phyloP scores from a whole-genome alignment of 2,329 filamentous ascomycete genomes.

The Colletotrichum siamense region DNA sequence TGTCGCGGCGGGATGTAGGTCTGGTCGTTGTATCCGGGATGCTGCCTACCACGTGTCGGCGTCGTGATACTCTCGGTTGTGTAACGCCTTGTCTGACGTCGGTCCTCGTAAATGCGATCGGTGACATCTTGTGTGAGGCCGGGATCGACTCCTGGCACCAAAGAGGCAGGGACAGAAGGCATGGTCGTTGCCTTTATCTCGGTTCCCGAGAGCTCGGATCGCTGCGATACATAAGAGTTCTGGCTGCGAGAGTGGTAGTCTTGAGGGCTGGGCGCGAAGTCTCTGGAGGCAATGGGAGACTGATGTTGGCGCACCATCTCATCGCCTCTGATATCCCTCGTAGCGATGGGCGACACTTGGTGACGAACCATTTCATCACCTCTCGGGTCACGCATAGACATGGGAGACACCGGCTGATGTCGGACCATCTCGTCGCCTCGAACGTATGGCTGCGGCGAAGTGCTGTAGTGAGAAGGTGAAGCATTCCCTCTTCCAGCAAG shows the following conservation, averaged over 20 bases:
- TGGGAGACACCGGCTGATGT: slow-evolving; percentile 5
- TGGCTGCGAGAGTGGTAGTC: slow-evolving; percentile 34
- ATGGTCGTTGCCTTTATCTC: slow-evolving; percentile 44
- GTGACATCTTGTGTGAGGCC: slow-evolving; percentile 60
- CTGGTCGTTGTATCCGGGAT: slow-evolving; percentile 29
- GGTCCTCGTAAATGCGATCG: slow-evolving; percentile 62
- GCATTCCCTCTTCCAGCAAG: slow-evolving; percentile 40
- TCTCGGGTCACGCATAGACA: background rate
- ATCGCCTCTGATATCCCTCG: background rate
- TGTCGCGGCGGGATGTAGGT: slow-evolving; percentile 46
- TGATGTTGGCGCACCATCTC: slow-evolving; percentile 15
- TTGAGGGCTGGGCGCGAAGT: slow-evolving; percentile 38
- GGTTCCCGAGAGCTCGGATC: slow-evolving; percentile 41
- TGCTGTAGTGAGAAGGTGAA: slow-evolving; percentile 34
- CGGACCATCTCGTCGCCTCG: slow-evolving; percentile 14
- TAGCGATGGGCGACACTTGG: background rate
- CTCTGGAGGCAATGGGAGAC: background rate
- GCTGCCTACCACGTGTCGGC: slow-evolving; percentile 45
- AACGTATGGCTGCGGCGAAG: slow-evolving; percentile 25
- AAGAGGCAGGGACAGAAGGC: slow-evolving; percentile 58
- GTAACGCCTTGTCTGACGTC: slow-evolving; percentile 52
- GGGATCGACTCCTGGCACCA: slow-evolving; percentile 67
- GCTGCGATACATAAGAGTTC: slow-evolving; percentile 33
- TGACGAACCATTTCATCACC: slow-evolving; percentile 2
- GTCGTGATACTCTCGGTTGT: slow-evolving; percentile 44